phyloP scores from a whole-genome alignment of 352 stramenopile genomes.

The Aphanomyces invadans region DNA sequence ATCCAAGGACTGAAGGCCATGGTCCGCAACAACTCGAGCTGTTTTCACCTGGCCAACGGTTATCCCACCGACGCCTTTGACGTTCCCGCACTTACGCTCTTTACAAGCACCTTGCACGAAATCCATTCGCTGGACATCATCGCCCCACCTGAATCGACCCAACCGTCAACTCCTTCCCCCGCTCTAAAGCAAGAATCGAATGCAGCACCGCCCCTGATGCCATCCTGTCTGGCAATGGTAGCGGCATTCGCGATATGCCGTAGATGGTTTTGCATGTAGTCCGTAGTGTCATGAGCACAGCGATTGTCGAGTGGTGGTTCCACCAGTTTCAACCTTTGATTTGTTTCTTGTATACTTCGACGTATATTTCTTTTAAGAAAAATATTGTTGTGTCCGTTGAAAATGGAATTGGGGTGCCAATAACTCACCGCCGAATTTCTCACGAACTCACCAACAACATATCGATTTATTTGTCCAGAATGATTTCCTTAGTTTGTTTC shows the following conservation, averaged over 20 bases:
- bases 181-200: neutral
- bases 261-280: too few species aligned
- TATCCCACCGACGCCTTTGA: neutral
- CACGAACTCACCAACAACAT: too few species aligned
- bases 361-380: too few species aligned
- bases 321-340: too few species aligned
- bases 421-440: too few species aligned
- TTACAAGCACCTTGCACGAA: neutral
- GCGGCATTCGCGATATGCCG: neutral
- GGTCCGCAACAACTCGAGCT: neutral
- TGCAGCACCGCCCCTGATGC: neutral
- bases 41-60: neutral
- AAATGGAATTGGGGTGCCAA: too few species aligned
- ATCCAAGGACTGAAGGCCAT: neutral
- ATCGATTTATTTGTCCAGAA: too few species aligned
- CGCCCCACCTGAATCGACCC: neutral
- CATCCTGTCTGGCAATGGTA: neutral
- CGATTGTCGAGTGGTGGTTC: too few species aligned
- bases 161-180: neutral
- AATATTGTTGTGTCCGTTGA: too few species aligned
- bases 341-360: too few species aligned
- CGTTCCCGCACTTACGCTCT: neutral
- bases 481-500: too few species aligned
- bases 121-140: neutral
- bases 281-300: too few species aligned